These are phyloP conservation scores for Aspergillus steynii DNA, from an alignment of 495 filamentous ascomycete species.

Conservation along the genomic window DNA sequence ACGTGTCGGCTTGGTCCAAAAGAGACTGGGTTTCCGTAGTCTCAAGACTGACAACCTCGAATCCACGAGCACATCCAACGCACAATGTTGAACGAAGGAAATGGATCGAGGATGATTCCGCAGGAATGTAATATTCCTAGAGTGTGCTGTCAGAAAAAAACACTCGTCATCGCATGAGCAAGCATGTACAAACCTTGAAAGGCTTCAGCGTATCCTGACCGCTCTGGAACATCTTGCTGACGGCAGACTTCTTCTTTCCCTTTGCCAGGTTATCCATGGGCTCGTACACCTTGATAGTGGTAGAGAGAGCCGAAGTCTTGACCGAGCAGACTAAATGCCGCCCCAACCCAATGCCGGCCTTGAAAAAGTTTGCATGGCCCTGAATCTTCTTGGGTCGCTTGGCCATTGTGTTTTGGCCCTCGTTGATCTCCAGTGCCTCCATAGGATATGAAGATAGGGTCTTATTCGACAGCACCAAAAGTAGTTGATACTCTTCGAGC, in stretches of 20 bases:
- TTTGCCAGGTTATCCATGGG: constrained; percentile 89
- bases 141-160: constrained; percentile 5
- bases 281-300: constrained; percentile 97
- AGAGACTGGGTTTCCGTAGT: constrained; percentile 96
- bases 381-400: constrained; percentile 97
- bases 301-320: constrained; percentile 84
- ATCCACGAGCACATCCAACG: constrained; percentile 91
- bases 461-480: constrained; percentile 92
- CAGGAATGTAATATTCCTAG: constrained; percentile 95
- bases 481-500: constrained; percentile 87
- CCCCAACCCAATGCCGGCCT: constrained; percentile 90
- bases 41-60: constrained; percentile 95
- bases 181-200: constrained; percentile 65
- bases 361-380: constrained; percentile 97
- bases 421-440: constrained; percentile 78
- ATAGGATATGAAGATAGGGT: constrained; percentile 84
- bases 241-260: constrained; percentile 86
- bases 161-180: not conserved
- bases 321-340: constrained; percentile 94
- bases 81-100: constrained; percentile 96
- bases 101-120: constrained; percentile 93
- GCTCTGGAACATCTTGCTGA: constrained; percentile 91
- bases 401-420: constrained; percentile 65
- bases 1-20: constrained; percentile 97
- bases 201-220: constrained; percentile 92